Evolutionary conservation across 164 flowering plant genomes (phyloP), one percentile per base, ranked within the genome.

Genomic region (Warburgia ugandensis): DNA sequence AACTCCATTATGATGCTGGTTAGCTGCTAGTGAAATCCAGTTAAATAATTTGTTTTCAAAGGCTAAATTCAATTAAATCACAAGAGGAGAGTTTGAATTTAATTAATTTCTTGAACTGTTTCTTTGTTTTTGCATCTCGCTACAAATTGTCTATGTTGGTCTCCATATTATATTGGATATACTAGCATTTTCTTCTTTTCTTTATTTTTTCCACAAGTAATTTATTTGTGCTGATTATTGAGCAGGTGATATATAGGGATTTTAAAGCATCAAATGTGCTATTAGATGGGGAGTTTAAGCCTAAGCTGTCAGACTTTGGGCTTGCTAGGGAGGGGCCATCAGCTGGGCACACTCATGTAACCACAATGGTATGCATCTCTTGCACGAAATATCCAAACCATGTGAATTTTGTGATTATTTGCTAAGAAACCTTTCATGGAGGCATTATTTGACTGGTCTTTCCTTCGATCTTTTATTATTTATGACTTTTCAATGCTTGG

Each of bases 271-370:
- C 97, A 8, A 91, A 91, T 58, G 84, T 91, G 55, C 86, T 91
- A 2, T 61, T 91, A 68, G 95, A 91, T 52, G 59, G 61, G 51
- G 51, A 83, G 22, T 87, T 87, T 52, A 78, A 63, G 36, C 79
- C 97, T 10, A 91, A 81, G 73, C 81, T 91, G 44, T 91, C 97
- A 13, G 97, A 91, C 60, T 91, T 91, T 61, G 97, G 97, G 29
- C 89, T 91, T 56, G 97, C 97, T 21, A 76, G 97, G 56, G 96
- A 91, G 72, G 97, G 97, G 13, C 97, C 97, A 14, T 58, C 58
- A 0, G 96, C 70, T 20, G 79, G 71, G 45, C 68, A 42, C 2
- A 72, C 92, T 50, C 97, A 91, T 56, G 97, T 91, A 17, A 79
- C 97, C 5, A 91, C 97, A 2, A 78, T 71, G 53, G 97, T 91